A percentile compares a stretch with the other conserved stretches of the same genome.
These are phyloP conservation scores for Davidsoniella neocaledoniae DNA, from an alignment of 2,329 filamentous ascomycete genomes.

Conservation along the genomic window DNA sequence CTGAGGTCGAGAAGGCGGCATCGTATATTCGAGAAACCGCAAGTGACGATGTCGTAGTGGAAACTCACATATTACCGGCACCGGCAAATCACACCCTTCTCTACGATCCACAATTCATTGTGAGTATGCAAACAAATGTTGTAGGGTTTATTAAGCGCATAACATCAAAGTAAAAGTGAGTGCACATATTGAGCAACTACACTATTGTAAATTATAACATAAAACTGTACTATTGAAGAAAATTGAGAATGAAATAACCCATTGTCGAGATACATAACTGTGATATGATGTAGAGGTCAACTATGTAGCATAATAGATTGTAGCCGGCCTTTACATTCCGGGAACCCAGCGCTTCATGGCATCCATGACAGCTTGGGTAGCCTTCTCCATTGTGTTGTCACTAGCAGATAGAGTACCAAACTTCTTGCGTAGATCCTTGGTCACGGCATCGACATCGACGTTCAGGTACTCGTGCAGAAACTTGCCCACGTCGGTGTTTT, in stretches of 20 bases:
- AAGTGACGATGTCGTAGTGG: constrained; percentile 34
- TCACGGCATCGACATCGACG: constrained; percentile 64
- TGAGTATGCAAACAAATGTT: constrained; percentile 53
- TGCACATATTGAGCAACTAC: neutral
- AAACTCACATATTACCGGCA: constrained; percentile 52
- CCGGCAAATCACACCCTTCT: constrained; percentile 73
- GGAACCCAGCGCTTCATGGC: constrained; percentile 11
- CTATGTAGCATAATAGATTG: constrained; percentile 15
- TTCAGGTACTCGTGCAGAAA: constrained; percentile 68
- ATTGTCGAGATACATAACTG: neutral
- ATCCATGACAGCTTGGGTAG: constrained; percentile 8
- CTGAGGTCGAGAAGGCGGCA: constrained; percentile 52
- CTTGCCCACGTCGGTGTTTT: constrained; percentile 81
- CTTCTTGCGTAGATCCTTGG: constrained; percentile 52
- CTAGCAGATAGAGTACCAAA: constrained; percentile 1
- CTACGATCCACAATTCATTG: constrained; percentile 62
- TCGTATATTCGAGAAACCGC: constrained; percentile 12
- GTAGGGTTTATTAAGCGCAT: neutral
- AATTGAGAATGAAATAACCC: neutral
- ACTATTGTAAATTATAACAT: neutral
- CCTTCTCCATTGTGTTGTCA: constrained; percentile 5
- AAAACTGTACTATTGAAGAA: too few species aligned
- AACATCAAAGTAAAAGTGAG: too few species aligned
- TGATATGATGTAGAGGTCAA: neutral
- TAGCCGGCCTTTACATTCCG: neutral